Evolutionary conservation across 2,329 filamentous ascomycete genomes (phyloP).

Genomic region (Talaromyces sp.): DNA sequence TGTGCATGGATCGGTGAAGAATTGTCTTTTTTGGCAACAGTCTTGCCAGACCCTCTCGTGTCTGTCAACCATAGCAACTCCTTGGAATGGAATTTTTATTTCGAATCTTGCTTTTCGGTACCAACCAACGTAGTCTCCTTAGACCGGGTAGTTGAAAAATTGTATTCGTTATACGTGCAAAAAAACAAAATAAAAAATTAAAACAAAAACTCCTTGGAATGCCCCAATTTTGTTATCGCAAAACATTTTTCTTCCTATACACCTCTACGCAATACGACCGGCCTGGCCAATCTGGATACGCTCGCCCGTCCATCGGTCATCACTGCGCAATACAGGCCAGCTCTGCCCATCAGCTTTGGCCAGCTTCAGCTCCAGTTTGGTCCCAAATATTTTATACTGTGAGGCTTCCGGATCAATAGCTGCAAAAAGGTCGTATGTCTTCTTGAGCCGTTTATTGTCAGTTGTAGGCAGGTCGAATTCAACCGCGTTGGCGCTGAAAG

Average conservation of each 20-base stretch:
- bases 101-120: neutral
- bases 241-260: neutral
- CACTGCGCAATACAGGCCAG: constrained; percentile 80
- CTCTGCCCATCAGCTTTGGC: constrained; percentile 68
- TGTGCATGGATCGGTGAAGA: neutral
- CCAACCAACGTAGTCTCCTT: neutral
- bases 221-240: constrained; percentile 2
- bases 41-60: too few species aligned
- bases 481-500: constrained; percentile 61
- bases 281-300: constrained; percentile 88
- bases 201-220: constrained; percentile 10
- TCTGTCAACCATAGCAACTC: neutral
- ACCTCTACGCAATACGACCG: constrained; percentile 46
- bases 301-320: constrained; percentile 68
- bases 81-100: neutral
- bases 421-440: constrained; percentile 70
- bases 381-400: constrained; percentile 76
- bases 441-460: constrained; percentile 77
- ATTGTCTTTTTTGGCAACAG: neutral
- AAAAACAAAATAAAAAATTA: neutral
- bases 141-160: neutral
- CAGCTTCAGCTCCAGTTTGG: constrained; percentile 79
- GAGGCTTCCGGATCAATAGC: constrained; percentile 71
- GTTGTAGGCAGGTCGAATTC: constrained; percentile 79
- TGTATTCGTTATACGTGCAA: neutral